Percentiles rank a stretch among this genome's conserved stretches.
Evolutionary conservation across 2,329 filamentous ascomycete genomes (phyloP).

Genomic region (Alternaria brassicicola): DNA sequence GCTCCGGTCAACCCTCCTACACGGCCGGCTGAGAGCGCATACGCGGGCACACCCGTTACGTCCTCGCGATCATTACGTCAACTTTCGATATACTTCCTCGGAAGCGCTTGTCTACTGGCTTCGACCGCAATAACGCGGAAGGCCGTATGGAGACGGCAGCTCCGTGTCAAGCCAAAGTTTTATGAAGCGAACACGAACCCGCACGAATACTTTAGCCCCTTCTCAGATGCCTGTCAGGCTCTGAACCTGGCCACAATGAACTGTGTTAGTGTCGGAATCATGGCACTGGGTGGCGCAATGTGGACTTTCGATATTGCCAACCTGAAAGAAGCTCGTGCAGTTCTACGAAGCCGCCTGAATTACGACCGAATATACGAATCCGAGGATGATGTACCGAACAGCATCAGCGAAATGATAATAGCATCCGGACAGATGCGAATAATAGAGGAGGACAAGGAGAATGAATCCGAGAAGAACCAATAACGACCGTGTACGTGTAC

Average conservation of each 20-base stretch:
- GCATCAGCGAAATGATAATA: slow-evolving; percentile 42
- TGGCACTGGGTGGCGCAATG: slow-evolving; percentile 73
- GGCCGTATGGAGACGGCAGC: slow-evolving; percentile 67
- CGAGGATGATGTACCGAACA: slow-evolving; percentile 32
- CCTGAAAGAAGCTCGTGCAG: slow-evolving; percentile 62
- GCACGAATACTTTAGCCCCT: slow-evolving; percentile 62
- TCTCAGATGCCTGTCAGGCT: slow-evolving; percentile 79
- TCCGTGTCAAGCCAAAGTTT: slow-evolving; percentile 70
- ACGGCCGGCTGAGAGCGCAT: slow-evolving; percentile 24
- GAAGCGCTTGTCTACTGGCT: slow-evolving; percentile 75
- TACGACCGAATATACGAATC: slow-evolving; percentile 61
- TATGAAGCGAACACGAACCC: slow-evolving; percentile 66
- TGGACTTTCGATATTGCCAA: slow-evolving; percentile 76
- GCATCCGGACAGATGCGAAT: slow-evolving; percentile 53
- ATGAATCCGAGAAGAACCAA: slow-evolving; percentile 15
- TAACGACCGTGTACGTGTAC: slow-evolving; percentile 21
- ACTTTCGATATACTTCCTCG: slow-evolving; percentile 73
- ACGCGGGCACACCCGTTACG: slow-evolving; percentile 45
- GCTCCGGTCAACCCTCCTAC: slow-evolving; percentile 25
- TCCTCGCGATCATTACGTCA: slow-evolving; percentile 64
- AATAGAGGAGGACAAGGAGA: slow-evolving; percentile 22
- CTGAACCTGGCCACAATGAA: slow-evolving; percentile 88
- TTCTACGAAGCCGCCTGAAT: slow-evolving; percentile 61
- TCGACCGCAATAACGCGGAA: slow-evolving; percentile 69
- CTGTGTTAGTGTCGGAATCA: slow-evolving; percentile 75